Evolutionary conservation across 2,329 filamentous ascomycete genomes (phyloP).

Genomic region (Fusarium sp.): DNA sequence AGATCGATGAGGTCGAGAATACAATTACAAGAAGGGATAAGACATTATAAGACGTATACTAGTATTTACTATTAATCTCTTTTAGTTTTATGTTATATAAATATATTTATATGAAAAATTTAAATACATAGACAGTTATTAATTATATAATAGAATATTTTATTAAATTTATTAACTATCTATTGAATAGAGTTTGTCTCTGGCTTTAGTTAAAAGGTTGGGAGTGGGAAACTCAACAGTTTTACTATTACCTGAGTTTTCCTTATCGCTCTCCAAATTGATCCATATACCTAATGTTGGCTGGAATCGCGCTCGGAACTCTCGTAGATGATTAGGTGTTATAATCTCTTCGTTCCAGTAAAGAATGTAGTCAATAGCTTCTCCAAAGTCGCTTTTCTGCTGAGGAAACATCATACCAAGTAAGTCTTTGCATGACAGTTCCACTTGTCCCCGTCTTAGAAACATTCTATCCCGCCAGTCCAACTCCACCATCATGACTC

Average conservation of each 20-base stretch:
- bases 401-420: background rate
- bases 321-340: fast-evolving
- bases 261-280: fast-evolving
- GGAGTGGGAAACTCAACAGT: fast-evolving
- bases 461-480: background rate
- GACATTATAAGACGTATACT: too few relatives aligned
- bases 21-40: too few relatives aligned
- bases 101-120: too few relatives aligned
- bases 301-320: fast-evolving
- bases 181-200: fast-evolving
- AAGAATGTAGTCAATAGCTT: background rate
- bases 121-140: too few relatives aligned
- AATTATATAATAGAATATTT: too few relatives aligned
- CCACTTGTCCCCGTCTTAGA: background rate
- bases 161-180: background rate
- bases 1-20: background rate
- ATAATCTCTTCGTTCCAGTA: background rate
- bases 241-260: fast-evolving
- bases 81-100: too few relatives aligned
- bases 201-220: fast-evolving
- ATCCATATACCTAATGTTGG: fast-evolving
- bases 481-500: fast-evolving
- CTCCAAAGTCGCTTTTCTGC: fast-evolving
- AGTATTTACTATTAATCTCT: too few relatives aligned
- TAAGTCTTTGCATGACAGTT: background rate